These are phyloP conservation scores for Stenogyne calaminthoides DNA, from an alignment of 305 asterid genomes.

Conservation along the genomic window DNA sequence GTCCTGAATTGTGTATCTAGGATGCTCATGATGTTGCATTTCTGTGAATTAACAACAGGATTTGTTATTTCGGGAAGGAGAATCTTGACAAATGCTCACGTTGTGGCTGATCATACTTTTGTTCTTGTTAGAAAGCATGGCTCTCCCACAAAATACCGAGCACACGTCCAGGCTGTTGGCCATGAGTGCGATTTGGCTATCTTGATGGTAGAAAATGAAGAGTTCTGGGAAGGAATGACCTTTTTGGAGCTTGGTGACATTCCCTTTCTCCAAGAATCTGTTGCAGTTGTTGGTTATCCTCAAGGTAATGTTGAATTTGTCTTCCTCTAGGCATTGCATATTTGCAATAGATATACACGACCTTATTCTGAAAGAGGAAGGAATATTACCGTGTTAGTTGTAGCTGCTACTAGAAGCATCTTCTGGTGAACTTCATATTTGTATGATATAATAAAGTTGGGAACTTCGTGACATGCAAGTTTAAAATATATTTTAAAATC, in stretches of 20 bases:
- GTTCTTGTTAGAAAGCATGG: slow-evolving; percentile 94
- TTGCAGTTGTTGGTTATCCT: slow-evolving; percentile 96
- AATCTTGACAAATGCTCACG: slow-evolving; percentile 95
- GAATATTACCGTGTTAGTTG: not conserved
- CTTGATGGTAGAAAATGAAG: slow-evolving; percentile 73
- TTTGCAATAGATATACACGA: not conserved
- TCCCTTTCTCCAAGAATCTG: slow-evolving; percentile 97
- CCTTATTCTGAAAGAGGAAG: slow-evolving; percentile 1
- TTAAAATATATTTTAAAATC: not conserved
- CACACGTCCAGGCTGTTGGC: slow-evolving; percentile 84
- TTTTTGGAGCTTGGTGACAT: slow-evolving; percentile 84
- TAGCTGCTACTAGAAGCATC: not conserved
- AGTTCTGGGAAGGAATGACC: slow-evolving; percentile 91
- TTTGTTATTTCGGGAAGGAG: slow-evolving; percentile 81
- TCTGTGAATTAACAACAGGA: slow-evolving; percentile 45
- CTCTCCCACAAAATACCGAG: slow-evolving; percentile 84
- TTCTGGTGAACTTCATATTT: not conserved
- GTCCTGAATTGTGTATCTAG: not conserved
- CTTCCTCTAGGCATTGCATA: slow-evolving; percentile 53
- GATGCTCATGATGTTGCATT: slow-evolving; percentile 16
- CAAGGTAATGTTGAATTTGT: slow-evolving; percentile 62
- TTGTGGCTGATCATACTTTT: slow-evolving; percentile 97
- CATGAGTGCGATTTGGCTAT: slow-evolving; percentile 98
- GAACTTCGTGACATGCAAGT: not conserved
- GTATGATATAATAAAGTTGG: not conserved